Conservation (phyloP, 441 rosid species). For the Aquilaria agallochum region DNA sequence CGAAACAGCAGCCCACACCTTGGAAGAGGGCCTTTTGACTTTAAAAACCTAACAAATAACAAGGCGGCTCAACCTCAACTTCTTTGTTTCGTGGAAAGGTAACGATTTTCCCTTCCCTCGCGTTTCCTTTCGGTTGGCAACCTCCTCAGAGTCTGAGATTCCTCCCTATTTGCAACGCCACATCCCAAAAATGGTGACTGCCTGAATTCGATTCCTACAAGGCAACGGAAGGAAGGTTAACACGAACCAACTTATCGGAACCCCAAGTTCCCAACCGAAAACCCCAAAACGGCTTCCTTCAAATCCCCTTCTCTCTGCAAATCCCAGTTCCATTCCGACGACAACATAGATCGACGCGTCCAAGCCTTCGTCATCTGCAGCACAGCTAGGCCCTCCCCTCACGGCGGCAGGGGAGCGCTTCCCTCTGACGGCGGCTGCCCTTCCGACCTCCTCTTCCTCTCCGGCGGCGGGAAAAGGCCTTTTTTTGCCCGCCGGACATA, state of each 20-base stretch:
- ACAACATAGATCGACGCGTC: background rate
- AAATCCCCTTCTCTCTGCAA: background rate
- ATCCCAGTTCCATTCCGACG: background rate
- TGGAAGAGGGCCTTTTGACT: too few relatives aligned
- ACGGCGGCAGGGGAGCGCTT: background rate
- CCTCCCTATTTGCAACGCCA: background rate
- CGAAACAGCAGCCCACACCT: too few relatives aligned
- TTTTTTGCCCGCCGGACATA: too few relatives aligned
- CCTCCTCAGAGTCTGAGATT: background rate
- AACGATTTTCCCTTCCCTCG: too few relatives aligned
- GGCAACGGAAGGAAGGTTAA: background rate
- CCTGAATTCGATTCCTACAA: background rate
- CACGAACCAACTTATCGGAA: too few relatives aligned
- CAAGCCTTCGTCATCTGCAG: background rate
- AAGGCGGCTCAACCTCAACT: too few relatives aligned
- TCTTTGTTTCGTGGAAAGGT: too few relatives aligned
- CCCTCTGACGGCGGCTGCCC: constrained; percentile 1
- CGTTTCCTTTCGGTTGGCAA: too few relatives aligned
- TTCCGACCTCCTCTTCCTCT: background rate
- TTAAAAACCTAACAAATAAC: too few relatives aligned
- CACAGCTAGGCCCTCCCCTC: background rate
- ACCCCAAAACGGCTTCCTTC: background rate
- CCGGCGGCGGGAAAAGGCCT: background rate
- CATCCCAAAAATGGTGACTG: background rate
- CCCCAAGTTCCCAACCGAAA: background rate